Conservation (phyloP, 78 protist genomes). For the Dictyostelium purpureum region DNA sequence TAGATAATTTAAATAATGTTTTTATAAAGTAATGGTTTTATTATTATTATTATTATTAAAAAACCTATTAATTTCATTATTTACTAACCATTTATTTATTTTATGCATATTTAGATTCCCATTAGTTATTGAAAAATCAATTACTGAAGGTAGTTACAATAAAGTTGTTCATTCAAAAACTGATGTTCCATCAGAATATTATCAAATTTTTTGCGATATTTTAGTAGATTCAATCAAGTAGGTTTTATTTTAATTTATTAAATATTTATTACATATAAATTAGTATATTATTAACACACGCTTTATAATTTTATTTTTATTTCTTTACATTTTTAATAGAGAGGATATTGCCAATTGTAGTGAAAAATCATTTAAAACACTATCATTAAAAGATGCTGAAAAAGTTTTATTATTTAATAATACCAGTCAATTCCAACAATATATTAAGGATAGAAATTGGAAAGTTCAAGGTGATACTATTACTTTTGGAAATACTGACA, state of each 20-base stretch:
- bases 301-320: background rate
- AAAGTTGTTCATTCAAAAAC: constrained; percentile 55
- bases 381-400: constrained; percentile 58
- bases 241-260: background rate
- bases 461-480: constrained; percentile 53
- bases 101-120: constrained; percentile 27
- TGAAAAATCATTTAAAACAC: constrained; percentile 66
- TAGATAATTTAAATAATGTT: constrained; percentile 12
- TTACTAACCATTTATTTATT: background rate
- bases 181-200: constrained; percentile 54
- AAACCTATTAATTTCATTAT: background rate
- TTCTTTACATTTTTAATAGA: background rate
- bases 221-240: constrained; percentile 43
- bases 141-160: constrained; percentile 65
- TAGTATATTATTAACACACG: no score
- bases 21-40: constrained; percentile 56
- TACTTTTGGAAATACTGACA: background rate
- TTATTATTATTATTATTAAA: background rate
- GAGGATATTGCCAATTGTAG: constrained; percentile 78
- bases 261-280: no score
- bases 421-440: constrained; percentile 36
- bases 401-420: constrained; percentile 20
- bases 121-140: constrained; percentile 52
- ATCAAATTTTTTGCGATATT: constrained; percentile 36
- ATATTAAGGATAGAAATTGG: constrained; percentile 28